Evolutionary conservation across 805 yeast species (phyloP), one percentile per base, ranked within the genome.

Genomic region (Barnettozyma sucrosica): DNA sequence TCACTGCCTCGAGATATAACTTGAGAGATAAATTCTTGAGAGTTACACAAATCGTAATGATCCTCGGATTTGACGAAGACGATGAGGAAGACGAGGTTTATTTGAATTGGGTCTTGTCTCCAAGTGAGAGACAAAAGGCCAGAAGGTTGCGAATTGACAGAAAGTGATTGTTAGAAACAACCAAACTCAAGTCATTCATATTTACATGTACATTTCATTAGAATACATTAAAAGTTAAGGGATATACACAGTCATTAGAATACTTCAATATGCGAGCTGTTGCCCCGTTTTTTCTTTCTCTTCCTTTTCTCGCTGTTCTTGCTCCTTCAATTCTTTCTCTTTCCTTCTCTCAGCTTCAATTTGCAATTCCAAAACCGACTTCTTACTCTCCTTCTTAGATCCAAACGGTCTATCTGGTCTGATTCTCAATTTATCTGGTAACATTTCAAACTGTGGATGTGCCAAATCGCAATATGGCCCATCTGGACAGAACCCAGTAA

Each of bases 401-500:
- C 52, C 55, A 1, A 53, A 48, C 3, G 60, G 55, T 53, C 65
- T 62, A 47, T 64, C 67, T 1, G 66, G 66, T 53, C 61, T 60
- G 33, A 65, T 65, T 61, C 69, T 65, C 43, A 68, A 43, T 36
- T 61, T 60, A 13, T 66, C 76, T 24, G 76, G 75, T 19, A 75
- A 54, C 46, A 70, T 62, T 41, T 79, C 80, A 56, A 87, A 88
- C 58, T 79, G 79, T 1, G 97, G 97, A 71, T 93, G 99, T n/a
- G 82, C 78, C 55, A 70, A 75, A 57, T 77, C 86, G 55, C 76
- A 76, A 32, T 77, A 79, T 3, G 81, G 79, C 1, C 98, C 98
- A 58, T 80, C 75, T 1, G 97, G 97, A 67, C 98, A 92, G 62
- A 92, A 92, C 2, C 99, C 99, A 0, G 90, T 80, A 46, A 93